Evolutionary conservation across 345 rosid genomes (phyloP).

Genomic region (Salix arbutifolia): DNA sequence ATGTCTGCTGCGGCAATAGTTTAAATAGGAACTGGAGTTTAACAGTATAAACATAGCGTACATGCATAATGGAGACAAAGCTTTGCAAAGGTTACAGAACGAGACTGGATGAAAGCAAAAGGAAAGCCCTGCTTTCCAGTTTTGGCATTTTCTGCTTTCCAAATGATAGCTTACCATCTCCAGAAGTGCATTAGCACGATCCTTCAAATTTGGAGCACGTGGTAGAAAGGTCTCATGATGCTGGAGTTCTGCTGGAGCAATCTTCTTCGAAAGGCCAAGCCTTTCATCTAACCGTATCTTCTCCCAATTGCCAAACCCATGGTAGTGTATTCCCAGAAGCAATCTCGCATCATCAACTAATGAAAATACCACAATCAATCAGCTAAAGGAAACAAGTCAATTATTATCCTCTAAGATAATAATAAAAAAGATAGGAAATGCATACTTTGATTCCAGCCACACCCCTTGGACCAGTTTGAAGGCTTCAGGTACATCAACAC

Average conservation of each 20-base stretch:
- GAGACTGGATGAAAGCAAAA: neutral
- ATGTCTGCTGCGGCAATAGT: neutral
- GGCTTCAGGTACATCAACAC: slow-evolving; percentile 83
- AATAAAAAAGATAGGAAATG: neutral
- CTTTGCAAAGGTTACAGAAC: neutral
- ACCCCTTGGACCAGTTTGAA: slow-evolving; percentile 99
- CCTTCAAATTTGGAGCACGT: slow-evolving; percentile 95
- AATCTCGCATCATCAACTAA: slow-evolving; percentile 97
- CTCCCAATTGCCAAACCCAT: slow-evolving; percentile 99
- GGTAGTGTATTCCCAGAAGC: slow-evolving; percentile 83
- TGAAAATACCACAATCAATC: slow-evolving; percentile 12
- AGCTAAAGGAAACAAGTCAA: neutral
- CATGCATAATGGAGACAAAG: neutral
- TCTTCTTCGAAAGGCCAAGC: slow-evolving; percentile 89
- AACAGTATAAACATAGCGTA: neutral
- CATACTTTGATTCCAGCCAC: slow-evolving; percentile 98
- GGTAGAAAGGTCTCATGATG: slow-evolving; percentile 99
- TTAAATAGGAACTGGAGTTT: neutral
- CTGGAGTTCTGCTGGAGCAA: slow-evolving; percentile 97
- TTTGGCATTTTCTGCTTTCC: neutral
- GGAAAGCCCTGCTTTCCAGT: neutral
- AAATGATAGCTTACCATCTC: slow-evolving; percentile 63
- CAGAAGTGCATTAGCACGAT: slow-evolving; percentile 95
- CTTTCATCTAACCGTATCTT: slow-evolving; percentile 86
- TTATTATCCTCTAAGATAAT: neutral